phyloP scores from a whole-genome alignment of 2,329 filamentous ascomycete genomes.

The Fusarium vanettenii region DNA sequence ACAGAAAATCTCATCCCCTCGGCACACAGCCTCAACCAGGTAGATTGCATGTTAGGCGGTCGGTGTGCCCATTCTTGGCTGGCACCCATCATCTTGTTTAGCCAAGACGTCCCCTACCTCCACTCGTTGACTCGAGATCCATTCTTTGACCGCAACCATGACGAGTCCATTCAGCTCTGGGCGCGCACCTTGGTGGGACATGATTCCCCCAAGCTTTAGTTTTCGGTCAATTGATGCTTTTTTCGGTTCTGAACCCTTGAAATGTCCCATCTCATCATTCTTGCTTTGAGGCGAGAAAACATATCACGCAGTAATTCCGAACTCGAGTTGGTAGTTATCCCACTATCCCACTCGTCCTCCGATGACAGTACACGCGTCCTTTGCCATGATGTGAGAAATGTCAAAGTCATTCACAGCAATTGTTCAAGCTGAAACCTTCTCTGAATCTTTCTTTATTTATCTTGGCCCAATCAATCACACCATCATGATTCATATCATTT shows the following conservation, averaged over 20 bases:
- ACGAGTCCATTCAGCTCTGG: neutral
- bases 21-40: conserved; percentile 3
- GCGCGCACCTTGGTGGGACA: neutral
- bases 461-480: too few species aligned
- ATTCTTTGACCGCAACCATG: neutral
- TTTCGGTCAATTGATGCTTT: neutral
- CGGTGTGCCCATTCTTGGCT: neutral
- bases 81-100: neutral
- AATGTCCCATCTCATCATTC: neutral
- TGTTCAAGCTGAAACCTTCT: neutral
- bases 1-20: neutral
- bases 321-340: conserved; percentile 6
- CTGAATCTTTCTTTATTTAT: neutral
- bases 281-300: neutral
- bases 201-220: neutral
- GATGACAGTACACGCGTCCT: conserved; percentile 13
- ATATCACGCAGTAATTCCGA: neutral
- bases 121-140: neutral
- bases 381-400: neutral
- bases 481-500: conserved; percentile 17
- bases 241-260: neutral
- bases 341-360: conserved; percentile 22
- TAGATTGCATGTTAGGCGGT: neutral
- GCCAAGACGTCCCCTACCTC: neutral
- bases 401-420: neutral